Percentiles rank a stretch among this genome's conserved stretches.
These are phyloP conservation scores for Maudiozyma bulderi DNA, from an alignment of 805 yeast genomes.

Conservation along the genomic window DNA sequence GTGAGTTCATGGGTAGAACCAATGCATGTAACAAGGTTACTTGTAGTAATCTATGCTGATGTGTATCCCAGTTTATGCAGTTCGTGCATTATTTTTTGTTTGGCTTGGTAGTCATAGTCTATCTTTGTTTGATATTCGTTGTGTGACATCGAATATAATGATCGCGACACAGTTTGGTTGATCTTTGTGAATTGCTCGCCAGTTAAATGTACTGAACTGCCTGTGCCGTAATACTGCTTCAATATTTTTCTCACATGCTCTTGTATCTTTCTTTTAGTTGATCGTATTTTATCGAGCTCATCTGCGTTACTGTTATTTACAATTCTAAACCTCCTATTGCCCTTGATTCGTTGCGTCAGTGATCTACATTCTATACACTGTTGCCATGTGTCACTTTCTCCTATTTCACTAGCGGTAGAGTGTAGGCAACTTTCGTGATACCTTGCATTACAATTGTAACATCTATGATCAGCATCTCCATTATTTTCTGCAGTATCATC, in stretches of 20 bases:
- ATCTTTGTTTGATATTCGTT: conserved; percentile 2
- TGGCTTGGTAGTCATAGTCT: conserved; percentile 4
- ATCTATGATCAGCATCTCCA: conserved; percentile 6
- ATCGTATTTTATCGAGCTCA: conserved; percentile 9
- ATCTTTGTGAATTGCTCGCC: conserved; percentile 45
- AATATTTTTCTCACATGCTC: conserved; percentile 44
- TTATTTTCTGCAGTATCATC: conserved; percentile 2
- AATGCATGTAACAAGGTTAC: not conserved
- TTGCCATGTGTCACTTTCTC: conserved; percentile 13
- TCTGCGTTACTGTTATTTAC: not conserved
- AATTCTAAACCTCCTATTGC: not conserved
- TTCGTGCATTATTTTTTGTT: not conserved
- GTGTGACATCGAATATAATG: conserved; percentile 36
- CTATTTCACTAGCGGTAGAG: conserved; percentile 15
- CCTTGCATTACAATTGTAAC: conserved; percentile 15
- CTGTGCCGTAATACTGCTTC: conserved; percentile 36
- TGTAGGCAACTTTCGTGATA: conserved; percentile 22
- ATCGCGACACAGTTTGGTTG: conserved; percentile 54
- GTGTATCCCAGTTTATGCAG: conserved; percentile 2
- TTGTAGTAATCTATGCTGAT: not conserved
- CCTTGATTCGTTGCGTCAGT: not conserved
- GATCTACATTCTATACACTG: conserved; percentile 15
- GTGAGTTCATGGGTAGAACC: not conserved
- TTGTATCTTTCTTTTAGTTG: conserved; percentile 50
- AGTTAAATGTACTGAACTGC: conserved; percentile 15